Evolutionary conservation across 1,284 basidiomycete species (phyloP).

Genomic region (Singerocomus inundabilis): DNA sequence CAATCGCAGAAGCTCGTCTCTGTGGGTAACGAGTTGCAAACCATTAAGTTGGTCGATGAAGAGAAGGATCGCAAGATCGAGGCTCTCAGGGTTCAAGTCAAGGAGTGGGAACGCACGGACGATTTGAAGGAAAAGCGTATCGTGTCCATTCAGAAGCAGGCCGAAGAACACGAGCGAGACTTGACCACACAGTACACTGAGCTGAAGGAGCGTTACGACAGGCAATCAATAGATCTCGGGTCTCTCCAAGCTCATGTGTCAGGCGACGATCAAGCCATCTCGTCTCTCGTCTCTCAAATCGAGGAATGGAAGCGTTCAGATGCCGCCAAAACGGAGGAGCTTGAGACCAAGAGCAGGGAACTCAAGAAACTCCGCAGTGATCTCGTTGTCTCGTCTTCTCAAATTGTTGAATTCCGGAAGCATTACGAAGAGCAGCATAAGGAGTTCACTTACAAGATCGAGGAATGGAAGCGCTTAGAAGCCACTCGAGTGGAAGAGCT

Average conservation of each 20-base stretch:
- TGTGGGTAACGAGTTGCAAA: constrained; percentile 1
- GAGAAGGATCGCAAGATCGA: too few relatives aligned
- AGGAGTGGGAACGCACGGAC: neutral
- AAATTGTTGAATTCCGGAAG: neutral
- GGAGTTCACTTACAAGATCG: neutral
- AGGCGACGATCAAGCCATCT: neutral
- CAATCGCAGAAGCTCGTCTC: constrained; percentile 1
- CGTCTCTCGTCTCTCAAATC: neutral
- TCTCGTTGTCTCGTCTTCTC: neutral
- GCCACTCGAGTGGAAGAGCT: too few relatives aligned
- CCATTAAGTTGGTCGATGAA: too few relatives aligned
- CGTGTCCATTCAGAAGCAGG: neutral
- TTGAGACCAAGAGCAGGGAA: neutral
- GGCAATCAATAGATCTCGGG: neutral
- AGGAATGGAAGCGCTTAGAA: too few relatives aligned
- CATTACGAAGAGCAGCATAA: constrained; percentile 1
- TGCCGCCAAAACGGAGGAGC: too few relatives aligned
- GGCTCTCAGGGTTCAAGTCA: too few relatives aligned
- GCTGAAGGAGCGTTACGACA: constrained; percentile 1
- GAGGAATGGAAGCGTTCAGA: too few relatives aligned
- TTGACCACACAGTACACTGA: neutral
- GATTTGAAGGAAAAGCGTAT: constrained; percentile 1
- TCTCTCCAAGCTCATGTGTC: neutral
- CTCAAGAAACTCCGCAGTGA: neutral
- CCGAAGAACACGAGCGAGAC: constrained; percentile 1